These are phyloP conservation scores for Acanthamoeba culbertsoni DNA, from an alignment of 208 protist species.

Conservation along the genomic window DNA sequence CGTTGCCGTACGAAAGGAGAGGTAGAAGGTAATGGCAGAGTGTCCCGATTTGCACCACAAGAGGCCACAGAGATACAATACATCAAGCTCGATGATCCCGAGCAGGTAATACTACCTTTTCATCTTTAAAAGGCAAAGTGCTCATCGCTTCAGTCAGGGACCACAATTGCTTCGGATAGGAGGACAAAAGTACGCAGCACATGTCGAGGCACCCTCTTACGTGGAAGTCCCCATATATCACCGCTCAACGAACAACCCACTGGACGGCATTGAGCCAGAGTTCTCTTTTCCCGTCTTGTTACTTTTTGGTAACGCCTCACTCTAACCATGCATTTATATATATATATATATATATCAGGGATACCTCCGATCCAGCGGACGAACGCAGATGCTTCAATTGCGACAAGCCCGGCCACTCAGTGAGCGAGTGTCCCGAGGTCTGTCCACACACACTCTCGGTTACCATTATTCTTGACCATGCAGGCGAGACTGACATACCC, in stretches of 20 bases:
- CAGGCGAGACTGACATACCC: neutral
- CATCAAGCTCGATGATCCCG: neutral
- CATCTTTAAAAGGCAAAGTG: neutral
- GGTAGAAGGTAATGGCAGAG: neutral
- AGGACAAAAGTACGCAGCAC: neutral
- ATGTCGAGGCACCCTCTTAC: neutral
- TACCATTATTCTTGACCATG: neutral
- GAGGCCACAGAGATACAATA: neutral
- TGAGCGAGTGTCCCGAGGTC: neutral
- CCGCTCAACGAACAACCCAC: neutral
- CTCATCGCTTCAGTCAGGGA: neutral
- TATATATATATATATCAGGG: too few relatives aligned
- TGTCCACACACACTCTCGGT: too few relatives aligned
- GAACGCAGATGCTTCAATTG: neutral
- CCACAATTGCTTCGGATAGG: neutral
- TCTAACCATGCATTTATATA: too few relatives aligned
- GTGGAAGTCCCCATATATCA: neutral
- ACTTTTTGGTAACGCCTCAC: too few relatives aligned
- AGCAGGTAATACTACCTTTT: neutral
- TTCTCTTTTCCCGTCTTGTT: too few relatives aligned
- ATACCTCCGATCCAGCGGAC: neutral
- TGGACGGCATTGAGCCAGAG: neutral
- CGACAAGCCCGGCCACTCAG: neutral
- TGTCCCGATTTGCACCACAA: neutral
- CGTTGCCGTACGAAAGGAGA: neutral